A percentile compares a stretch with the other conserved stretches of the same genome.
These are phyloP conservation scores for Chrysosporium keratinophilum DNA, from an alignment of 2,329 filamentous ascomycete species.

Conservation along the genomic window DNA sequence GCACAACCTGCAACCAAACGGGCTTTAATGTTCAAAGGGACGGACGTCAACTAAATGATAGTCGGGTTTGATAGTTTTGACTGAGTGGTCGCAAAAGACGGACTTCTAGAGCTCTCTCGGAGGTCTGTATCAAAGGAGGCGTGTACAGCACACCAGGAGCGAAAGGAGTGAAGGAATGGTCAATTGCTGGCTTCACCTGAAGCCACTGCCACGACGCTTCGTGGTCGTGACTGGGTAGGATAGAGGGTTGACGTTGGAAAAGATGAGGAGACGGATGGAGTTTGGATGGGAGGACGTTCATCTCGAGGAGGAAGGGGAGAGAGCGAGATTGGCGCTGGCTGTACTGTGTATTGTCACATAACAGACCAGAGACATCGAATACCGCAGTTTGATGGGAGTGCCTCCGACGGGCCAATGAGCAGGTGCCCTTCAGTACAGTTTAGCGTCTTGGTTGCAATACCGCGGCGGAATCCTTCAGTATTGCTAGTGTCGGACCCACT, in stretches of 20 bases:
- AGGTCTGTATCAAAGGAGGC: background rate
- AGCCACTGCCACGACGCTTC: background rate
- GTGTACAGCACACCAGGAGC: background rate
- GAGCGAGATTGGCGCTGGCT: slow-evolving; percentile 7
- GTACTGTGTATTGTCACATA: slow-evolving; percentile 6
- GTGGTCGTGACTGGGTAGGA: background rate
- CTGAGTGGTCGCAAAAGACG: background rate
- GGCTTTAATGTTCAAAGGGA: background rate
- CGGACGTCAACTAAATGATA: background rate
- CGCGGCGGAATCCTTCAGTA: background rate
- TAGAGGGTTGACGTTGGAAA: slow-evolving; percentile 5
- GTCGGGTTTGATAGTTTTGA: background rate
- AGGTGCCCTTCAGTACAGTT: too few species aligned
- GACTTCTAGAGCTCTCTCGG: background rate
- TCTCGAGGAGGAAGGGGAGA: slow-evolving; percentile 5
- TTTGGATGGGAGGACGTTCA: too few species aligned
- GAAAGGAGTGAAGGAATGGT: background rate
- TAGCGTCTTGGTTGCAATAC: background rate
- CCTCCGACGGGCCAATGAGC: background rate
- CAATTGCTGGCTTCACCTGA: background rate
- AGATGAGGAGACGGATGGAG: slow-evolving; percentile 6
- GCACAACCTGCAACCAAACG: background rate
- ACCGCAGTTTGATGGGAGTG: background rate
- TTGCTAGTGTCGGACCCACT: background rate
- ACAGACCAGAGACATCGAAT: background rate